Conservation (phyloP, 495 filamentous ascomycete genomes). For the Oleoguttula mirabilis region DNA sequence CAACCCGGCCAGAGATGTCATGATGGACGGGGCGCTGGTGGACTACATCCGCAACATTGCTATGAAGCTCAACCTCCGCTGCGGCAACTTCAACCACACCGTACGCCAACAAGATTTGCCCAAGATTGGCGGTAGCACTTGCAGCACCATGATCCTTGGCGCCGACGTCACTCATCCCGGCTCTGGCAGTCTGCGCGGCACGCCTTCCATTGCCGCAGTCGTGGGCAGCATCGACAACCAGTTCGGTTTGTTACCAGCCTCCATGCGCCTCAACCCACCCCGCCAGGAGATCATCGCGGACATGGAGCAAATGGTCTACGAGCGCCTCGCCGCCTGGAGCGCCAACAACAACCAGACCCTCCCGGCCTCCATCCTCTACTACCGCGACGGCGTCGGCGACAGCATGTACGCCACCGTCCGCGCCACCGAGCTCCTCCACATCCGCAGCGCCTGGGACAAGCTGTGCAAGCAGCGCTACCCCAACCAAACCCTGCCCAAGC, state of each 20-base stretch:
- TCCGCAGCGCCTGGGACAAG: background rate
- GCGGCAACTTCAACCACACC: no score
- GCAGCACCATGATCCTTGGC: conserved; percentile 70
- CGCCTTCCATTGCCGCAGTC: conserved; percentile 61
- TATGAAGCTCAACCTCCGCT: no score
- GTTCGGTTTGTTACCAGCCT: conserved; percentile 58
- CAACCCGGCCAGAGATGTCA: no score
- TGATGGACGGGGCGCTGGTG: no score
- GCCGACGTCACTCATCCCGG: conserved; percentile 82
- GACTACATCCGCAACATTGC: no score
- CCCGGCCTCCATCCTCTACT: conserved; percentile 68
- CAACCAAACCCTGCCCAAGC: conserved; percentile 32
- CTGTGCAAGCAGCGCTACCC: background rate
- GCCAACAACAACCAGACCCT: conserved; percentile 40
- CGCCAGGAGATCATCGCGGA: conserved; percentile 46
- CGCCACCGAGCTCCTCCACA: background rate
- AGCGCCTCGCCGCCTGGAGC: conserved; percentile 50
- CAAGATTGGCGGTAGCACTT: no score
- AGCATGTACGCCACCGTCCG: conserved; percentile 47
- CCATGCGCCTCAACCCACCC: conserved; percentile 42
- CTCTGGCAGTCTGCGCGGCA: conserved; percentile 43
- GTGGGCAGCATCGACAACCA: conserved; percentile 53
- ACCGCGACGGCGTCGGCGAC: conserved; percentile 83
- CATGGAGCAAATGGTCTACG: conserved; percentile 29
- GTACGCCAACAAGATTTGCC: no score